Evolutionary conservation across 495 filamentous ascomycete species (phyloP).

Genomic region (Chaetomium cochliodes): DNA sequence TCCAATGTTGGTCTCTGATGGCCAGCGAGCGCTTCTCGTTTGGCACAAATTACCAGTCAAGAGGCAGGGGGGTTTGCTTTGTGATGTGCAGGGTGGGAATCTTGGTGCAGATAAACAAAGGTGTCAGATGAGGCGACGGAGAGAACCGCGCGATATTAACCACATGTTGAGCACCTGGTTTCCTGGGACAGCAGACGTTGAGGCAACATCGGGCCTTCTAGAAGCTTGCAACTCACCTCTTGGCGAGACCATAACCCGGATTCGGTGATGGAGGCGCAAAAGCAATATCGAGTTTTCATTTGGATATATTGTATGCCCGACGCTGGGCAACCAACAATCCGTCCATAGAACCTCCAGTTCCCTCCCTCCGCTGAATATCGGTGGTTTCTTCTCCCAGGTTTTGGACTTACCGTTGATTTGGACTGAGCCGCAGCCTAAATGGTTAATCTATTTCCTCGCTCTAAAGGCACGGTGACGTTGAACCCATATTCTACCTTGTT

Average conservation of each 20-base stretch:
- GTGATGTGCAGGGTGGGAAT: too few species aligned
- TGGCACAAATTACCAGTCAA: too few species aligned
- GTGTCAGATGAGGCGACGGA: background rate
- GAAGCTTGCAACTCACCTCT: background rate
- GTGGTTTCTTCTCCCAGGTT: background rate
- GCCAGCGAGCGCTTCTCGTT: too few species aligned
- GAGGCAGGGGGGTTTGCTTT: too few species aligned
- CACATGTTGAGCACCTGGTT: background rate
- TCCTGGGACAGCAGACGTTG: background rate
- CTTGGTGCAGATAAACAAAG: background rate
- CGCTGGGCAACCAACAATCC: background rate
- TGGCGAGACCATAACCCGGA: background rate
- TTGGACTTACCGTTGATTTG: background rate
- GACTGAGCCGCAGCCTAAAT: constrained; percentile 4
- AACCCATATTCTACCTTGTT: background rate
- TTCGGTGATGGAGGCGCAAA: background rate
- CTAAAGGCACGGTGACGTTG: background rate
- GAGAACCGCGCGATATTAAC: background rate
- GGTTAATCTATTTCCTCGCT: background rate
- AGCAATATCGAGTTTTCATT: background rate
- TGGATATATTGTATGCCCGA: background rate
- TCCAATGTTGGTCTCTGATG: background rate
- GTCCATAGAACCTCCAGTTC: background rate
- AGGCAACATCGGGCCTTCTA: background rate
- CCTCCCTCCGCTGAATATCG: background rate